Evolutionary conservation across 495 filamentous ascomycete species (phyloP).

Genomic region (Saxophila tyrrhenica): DNA sequence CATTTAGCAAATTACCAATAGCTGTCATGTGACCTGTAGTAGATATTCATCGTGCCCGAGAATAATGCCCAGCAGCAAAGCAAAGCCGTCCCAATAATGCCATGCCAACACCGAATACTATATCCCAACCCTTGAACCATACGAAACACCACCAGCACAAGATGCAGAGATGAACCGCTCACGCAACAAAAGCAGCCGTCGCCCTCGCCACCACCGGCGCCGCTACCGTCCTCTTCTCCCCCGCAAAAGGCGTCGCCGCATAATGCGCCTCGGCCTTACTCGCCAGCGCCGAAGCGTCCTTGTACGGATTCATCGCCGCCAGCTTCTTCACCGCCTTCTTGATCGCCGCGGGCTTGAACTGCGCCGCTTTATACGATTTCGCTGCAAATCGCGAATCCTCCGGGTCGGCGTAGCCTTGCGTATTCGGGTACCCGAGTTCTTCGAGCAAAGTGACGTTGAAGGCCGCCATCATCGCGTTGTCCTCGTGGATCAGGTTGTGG

Average conservation of each 20-base stretch:
- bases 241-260: neutral
- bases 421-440: conserved; percentile 7
- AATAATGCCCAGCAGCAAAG: too few relatives aligned
- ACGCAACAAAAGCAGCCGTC: neutral
- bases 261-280: conserved; percentile 6
- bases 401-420: conserved; percentile 9
- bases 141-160: too few relatives aligned
- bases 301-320: conserved; percentile 9
- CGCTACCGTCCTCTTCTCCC: neutral
- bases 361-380: conserved; percentile 8
- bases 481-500: conserved; percentile 50
- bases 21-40: too few relatives aligned
- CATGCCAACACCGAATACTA: too few relatives aligned
- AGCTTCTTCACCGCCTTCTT: conserved; percentile 7
- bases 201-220: neutral
- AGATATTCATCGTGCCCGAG: too few relatives aligned
- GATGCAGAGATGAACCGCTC: too few relatives aligned
- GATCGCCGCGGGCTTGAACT: conserved; percentile 6
- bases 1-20: too few relatives aligned
- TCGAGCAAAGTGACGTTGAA: conserved; percentile 39
- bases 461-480: conserved; percentile 51
- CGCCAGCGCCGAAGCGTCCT: neutral
- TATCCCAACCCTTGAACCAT: too few relatives aligned
- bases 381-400: conserved; percentile 6
- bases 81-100: too few relatives aligned